These are phyloP conservation scores for Venturia carpophila DNA, from an alignment of 2,329 filamentous ascomycete genomes.

Conservation along the genomic window DNA sequence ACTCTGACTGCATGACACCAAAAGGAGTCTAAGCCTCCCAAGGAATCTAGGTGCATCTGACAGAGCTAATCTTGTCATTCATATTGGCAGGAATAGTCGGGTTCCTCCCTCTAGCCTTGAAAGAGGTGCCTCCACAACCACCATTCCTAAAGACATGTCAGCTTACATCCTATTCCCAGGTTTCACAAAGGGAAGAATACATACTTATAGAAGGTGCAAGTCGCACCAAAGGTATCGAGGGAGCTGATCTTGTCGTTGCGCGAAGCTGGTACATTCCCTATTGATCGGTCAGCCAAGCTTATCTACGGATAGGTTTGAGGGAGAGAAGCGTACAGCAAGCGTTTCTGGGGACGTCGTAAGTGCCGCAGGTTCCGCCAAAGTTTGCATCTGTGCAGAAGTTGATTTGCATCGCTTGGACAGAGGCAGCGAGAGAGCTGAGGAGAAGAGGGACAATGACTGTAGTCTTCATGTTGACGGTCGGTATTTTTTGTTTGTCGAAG, in stretches of 20 bases:
- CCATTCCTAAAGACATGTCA: background rate
- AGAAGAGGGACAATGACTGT: background rate
- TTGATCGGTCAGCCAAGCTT: background rate
- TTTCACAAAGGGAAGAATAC: background rate
- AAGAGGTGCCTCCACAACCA: background rate
- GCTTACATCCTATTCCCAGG: no score
- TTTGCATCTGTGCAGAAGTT: background rate
- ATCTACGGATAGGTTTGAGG: background rate
- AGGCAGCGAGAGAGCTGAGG: background rate
- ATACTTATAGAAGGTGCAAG: background rate
- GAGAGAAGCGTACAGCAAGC: background rate
- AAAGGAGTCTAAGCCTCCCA: background rate
- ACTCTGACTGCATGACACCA: background rate
- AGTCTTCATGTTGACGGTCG: constrained; percentile 10
- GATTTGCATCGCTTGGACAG: background rate
- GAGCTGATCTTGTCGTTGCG: constrained; percentile 2
- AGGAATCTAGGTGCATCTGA: background rate
- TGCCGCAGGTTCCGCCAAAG: background rate
- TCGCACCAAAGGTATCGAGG: background rate
- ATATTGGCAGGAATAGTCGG: background rate
- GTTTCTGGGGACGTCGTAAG: background rate
- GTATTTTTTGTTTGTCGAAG: background rate
- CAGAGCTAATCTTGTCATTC: constrained; percentile 4
- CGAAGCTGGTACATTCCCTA: background rate
- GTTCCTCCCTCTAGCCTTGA: background rate